Percentiles rank a stretch among this genome's conserved stretches.
Conservation (phyloP, 768 basidiomycete genomes). For the Amanita molliuscula region DNA sequence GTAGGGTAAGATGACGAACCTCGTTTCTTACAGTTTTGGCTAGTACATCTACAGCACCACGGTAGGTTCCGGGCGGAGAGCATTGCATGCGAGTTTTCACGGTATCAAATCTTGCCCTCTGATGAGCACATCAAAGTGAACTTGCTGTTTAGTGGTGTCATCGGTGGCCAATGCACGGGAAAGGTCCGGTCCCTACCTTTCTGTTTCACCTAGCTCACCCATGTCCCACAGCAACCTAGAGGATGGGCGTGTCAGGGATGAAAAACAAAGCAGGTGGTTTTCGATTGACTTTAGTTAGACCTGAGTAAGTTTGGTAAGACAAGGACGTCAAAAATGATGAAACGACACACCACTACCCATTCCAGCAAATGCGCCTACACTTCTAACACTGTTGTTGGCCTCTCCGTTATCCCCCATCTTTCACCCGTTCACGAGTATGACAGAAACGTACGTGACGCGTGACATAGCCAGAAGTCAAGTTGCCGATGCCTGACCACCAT, state of each 20-base stretch:
- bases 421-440: conserved; percentile 3
- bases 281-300: conserved; percentile 37
- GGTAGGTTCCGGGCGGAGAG: conserved; percentile 52
- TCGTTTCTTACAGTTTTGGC: conserved; percentile 48
- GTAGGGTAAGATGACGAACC: conserved; percentile 22
- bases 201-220: conserved; percentile 29
- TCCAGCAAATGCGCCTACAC: conserved; percentile 48
- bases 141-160: conserved; percentile 2
- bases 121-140: conserved; percentile 4
- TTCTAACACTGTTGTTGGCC: conserved; percentile 25
- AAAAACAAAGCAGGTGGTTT: background rate
- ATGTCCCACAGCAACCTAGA: conserved; percentile 63
- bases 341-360: conserved; percentile 44
- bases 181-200: conserved; percentile 8
- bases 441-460: background rate
- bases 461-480: background rate
- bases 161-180: conserved; percentile 2
- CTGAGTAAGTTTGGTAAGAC: conserved; percentile 16
- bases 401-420: conserved; percentile 22
- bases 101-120: conserved; percentile 47
- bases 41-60: conserved; percentile 50
- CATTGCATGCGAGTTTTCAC: conserved; percentile 69
- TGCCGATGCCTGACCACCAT: conserved; percentile 5
- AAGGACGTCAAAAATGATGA: background rate
- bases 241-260: background rate